Evolutionary conservation across 2,329 filamentous ascomycete genomes (phyloP), one percentile per base, ranked within the genome.

Genomic region (Claviceps paspali): DNA sequence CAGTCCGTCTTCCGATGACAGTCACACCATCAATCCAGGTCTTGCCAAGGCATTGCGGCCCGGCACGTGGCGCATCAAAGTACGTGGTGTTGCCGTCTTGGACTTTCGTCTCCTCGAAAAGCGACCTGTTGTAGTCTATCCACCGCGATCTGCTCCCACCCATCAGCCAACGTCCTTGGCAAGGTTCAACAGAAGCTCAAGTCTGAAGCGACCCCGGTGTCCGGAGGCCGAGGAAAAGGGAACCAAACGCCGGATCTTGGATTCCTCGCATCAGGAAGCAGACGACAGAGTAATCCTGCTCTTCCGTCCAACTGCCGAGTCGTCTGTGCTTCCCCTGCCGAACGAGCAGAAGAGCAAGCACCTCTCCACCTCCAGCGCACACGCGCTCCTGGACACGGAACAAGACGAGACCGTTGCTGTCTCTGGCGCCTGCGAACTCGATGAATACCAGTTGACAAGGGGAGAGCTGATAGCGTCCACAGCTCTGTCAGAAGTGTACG

Each of bases 71-170:
- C 61, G 68, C 41, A 73, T 75, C 45, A 62, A 57, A 38, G 61
- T 73, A 44, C 54, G 57, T 33, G 55, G 61, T 31, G 55, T 61
- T 18, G 64, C 67, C 17, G 63, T 74, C 7, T 54, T 75, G 24
- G 71, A 76, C 49, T 75, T 75, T 42, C 62, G 71, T 41, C 67
- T 76, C 24, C 51, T 76, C 15, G 68, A 73, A 49, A 73, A 70
- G 52, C 63, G 64, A 4, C 65, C 64, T 9, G 61, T 66, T 24
- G 53, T 49, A 34, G 41, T 67, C 42, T 56, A 62, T 34, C 49
- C 56, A 38, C 45, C 53, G 34, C 51, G 41, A 48, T 39, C 53
- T 39, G 38, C 50, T 21, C 40, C 51, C 41, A 26, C 51, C 42
- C 53, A 8, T 54, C 55, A 7, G 41, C 44, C 28, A 43, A 48